Evolutionary conservation across 441 rosid species (phyloP), one percentile per base, ranked within the genome.

Genomic region (Arabidopsis lyrata): DNA sequence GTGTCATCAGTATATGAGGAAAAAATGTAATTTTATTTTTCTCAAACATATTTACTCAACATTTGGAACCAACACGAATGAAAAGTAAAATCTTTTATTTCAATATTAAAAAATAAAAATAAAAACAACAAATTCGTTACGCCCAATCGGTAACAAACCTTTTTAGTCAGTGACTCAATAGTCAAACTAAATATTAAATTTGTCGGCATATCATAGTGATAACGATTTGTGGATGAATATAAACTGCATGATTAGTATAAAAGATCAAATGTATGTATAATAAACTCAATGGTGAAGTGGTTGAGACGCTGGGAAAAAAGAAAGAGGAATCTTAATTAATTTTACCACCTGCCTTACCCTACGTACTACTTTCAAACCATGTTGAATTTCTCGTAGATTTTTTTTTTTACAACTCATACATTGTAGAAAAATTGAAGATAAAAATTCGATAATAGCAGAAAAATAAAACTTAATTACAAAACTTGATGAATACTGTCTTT

Each of bases 251-350:
- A 73, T 57, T 47, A 45, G 8, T 29, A 45, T 62, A 72, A 39
- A 61, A 62, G 45, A 31, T 50, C 35, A 53, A 63, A 63, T 63
- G 31, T 24, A 22, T 22, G 24, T 22, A 22, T 36, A 24, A 38
- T 73, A 73, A 42, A 44, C 50, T 13, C 10, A 36, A 24, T 66
- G 72, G 53, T 41, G 22, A 66, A 58, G 78, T 66, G 20, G 72
- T 74, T 74, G 77, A 49, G 77, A 58, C 72, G 54, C 42, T 73
- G 50, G 22, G 27, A 73, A 31, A 27, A 55, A 18, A 20, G 27
- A 2, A 6, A 56, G 24, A 55, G 5, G 16, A 35, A 47, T 48
- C 61, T 49, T 32, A 66, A 29, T 48, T 57, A 48, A 36, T 56
- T 73, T 38, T 16, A 44, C 47, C 18, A 72, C 55, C 54, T 31